These are phyloP conservation scores for Lasiodiplodia gonubiensis DNA, from an alignment of 2,329 filamentous ascomycete genomes.

Conservation along the genomic window DNA sequence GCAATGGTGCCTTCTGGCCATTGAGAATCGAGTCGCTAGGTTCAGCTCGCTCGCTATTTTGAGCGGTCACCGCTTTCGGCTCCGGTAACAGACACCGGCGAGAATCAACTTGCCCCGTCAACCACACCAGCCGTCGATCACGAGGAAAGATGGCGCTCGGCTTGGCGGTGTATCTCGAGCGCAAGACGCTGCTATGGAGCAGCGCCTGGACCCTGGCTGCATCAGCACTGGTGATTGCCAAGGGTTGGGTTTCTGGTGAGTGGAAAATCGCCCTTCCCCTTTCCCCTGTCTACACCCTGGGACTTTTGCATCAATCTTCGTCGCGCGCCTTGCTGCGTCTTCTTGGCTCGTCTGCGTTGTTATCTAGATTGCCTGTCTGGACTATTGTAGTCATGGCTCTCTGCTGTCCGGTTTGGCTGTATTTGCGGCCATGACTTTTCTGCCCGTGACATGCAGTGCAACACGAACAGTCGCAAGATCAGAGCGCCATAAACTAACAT, in stretches of 20 bases:
- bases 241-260: slow-evolving; percentile 26
- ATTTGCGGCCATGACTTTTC: neutral
- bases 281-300: neutral
- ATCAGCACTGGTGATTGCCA: neutral
- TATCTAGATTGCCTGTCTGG: neutral
- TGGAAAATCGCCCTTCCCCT: neutral
- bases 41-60: slow-evolving; percentile 1
- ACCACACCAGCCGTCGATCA: neutral
- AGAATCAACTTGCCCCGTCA: neutral
- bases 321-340: neutral
- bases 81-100: slow-evolving; percentile 18
- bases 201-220: neutral
- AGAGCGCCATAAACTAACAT: neutral
- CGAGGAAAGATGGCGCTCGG: slow-evolving; percentile 15
- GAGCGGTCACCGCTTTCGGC: slow-evolving; percentile 23
- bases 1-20: neutral
- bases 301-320: neutral
- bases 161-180: slow-evolving; percentile 24
- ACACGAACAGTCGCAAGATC: neutral
- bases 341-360: neutral
- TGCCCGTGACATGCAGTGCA: neutral
- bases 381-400: neutral
- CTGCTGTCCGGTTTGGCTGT: neutral
- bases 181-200: slow-evolving; percentile 25
- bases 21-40: neutral